phyloP scores from a whole-genome alignment of 495 filamentous ascomycete genomes.

The Staphylotrichum tortipilum region DNA sequence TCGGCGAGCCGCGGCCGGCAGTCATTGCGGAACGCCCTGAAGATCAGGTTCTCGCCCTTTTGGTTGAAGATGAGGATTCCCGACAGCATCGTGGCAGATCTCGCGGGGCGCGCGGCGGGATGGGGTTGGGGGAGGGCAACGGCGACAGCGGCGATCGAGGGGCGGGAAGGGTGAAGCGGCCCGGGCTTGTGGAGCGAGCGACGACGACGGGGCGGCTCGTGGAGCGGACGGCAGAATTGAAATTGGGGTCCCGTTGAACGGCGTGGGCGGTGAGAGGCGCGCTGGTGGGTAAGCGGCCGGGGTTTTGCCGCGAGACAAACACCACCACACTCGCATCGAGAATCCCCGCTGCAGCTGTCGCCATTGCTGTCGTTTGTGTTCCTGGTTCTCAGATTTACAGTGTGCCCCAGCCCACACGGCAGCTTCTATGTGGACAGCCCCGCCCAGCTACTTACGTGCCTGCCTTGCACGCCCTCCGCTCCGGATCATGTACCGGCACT shows the following conservation, averaged over 20 bases:
- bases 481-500: too few species aligned
- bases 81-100: conserved; percentile 65
- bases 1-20: conserved; percentile 94
- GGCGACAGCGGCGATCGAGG: too few species aligned
- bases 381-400: too few species aligned
- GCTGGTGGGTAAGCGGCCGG: too few species aligned
- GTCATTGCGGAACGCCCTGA: conserved; percentile 95
- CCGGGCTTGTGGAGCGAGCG: not conserved
- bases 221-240: not conserved
- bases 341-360: too few species aligned
- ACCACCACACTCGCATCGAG: too few species aligned
- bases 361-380: too few species aligned
- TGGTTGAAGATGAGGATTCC: conserved; percentile 98
- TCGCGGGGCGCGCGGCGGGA: not conserved
- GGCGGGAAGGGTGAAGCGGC: not conserved
- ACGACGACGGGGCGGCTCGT: not conserved
- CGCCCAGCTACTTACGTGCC: too few species aligned
- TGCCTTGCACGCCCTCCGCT: too few species aligned
- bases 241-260: not conserved
- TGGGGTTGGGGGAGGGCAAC: not conserved
- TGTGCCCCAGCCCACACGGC: too few species aligned
- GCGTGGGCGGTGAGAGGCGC: not conserved
- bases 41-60: conserved; percentile 99
- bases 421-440: too few species aligned
- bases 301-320: too few species aligned